Evolutionary conservation across 331 rosid species (phyloP), one percentile per base, ranked within the genome.

Genomic region (Stylosanthes scabra): DNA sequence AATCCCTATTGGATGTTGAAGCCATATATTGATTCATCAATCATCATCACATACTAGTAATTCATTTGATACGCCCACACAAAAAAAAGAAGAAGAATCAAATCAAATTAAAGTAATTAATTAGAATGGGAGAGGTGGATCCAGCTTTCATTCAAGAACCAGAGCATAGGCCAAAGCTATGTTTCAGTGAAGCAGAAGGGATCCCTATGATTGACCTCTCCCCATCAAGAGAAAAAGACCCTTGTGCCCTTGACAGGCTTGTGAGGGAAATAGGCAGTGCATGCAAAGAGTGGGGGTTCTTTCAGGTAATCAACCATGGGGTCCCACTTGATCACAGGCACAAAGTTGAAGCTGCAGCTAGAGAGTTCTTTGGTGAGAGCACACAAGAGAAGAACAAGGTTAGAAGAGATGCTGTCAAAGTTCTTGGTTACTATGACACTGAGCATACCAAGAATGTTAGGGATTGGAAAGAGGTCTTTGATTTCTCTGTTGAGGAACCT

Each of bases 401-500:
- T 70, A 85, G 79, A 58, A 76, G 96, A 14, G 95, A 85, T 72
- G 82, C 61, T 64, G 76, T 51, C 37, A 83, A 93, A 45, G 61
- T 86, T 0, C 44, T 87, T 91, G 97, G 96, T 9, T 93, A 70
- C 42, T 79, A 88, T 57, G 96, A 93, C 20, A 68, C 83, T 2
- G 96, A 93, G 70, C 55, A 85, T 46, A 93, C 97, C 0, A 88
- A 88, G 11, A 88, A 88, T 57, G 86, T 93, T 2, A 93, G 91
- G 45, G 93, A 93, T 8, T 93, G 98, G 98, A 93, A 93, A 34
- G 98, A 90, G 54, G 91, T 88, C 6, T 88, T 85, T 80, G 97
- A 90, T 80, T 93, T 59, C 42, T 58, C 63, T 76, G 3, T 59
- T 39, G 70, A 59, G 27, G 80, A 76, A 76, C 80, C 80, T 4